These are phyloP conservation scores for Mortierella sp. DNA, from an alignment of 371 early-diverging fungal genomes.

Conservation along the genomic window DNA sequence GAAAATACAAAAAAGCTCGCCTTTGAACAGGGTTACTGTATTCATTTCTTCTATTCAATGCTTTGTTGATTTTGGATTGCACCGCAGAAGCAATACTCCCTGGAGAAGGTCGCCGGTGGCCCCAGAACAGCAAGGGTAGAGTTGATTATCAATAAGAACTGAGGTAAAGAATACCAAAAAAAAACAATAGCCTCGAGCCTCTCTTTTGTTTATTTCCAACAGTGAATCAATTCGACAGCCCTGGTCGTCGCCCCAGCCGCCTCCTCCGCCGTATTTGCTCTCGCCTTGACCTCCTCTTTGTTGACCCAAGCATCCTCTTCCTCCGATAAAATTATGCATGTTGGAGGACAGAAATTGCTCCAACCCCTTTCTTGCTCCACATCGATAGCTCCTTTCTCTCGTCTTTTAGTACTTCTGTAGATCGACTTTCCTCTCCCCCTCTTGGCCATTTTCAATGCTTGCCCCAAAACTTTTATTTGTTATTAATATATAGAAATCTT, in stretches of 20 bases:
- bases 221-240: not conserved
- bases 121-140: too few species aligned
- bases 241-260: not conserved
- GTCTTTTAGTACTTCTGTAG: too few species aligned
- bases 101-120: too few species aligned
- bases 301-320: conserved; percentile 3
- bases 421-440: too few species aligned
- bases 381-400: not conserved
- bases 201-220: too few species aligned
- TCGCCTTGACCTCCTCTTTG: not conserved
- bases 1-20: not conserved
- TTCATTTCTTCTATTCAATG: not conserved
- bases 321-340: too few species aligned
- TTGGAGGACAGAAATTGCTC: too few species aligned
- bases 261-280: not conserved
- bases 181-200: too few species aligned
- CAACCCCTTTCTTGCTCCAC: not conserved
- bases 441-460: not conserved
- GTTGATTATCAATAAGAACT: too few species aligned
- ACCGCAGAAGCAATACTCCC: too few species aligned
- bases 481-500: not conserved
- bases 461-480: not conserved
- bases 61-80: too few species aligned
- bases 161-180: too few species aligned
- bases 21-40: not conserved